Evolutionary conservation across 2,329 filamentous ascomycete species (phyloP), one percentile per base, ranked within the genome.

Genomic region (Microcyclospora pomicola): DNA sequence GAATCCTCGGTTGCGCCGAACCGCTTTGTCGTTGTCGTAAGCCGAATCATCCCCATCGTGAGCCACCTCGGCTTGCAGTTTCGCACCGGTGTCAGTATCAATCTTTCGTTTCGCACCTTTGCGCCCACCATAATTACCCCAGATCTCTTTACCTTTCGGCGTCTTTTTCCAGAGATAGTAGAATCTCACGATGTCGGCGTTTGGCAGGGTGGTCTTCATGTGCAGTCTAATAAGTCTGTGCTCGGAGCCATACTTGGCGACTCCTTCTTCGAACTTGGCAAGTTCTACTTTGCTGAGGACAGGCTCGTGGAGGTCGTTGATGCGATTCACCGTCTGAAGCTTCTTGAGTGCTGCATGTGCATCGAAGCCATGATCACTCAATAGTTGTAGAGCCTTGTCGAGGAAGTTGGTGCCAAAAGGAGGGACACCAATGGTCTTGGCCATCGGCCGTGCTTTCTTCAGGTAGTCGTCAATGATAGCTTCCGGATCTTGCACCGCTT

Each of bases 161-260:
- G 85, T 85, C 62, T 96, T 96, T 65, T 98, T 98, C 91, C 91
- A 98, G 47, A 83, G 83, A 58, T 98, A 98, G 61, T 96, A 98
- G 56, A 82, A 92, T 3, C 91, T 82, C 16, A 93, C 85, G 44
- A 95, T 80, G 41, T 84, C 75, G 36, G 80, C 77, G 44, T 86
- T 77, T 31, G 75, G 76, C 49, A 91, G 75, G 15, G 33, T 48
- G 0, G 80, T 83, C 59, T 85, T 87, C 52, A 95, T 83, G 58
- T 94, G 82, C 49, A 82, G 78, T 47, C 79, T 85, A 42, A 96
- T 80, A 34, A 73, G 72, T 47, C 84, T 74, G 51, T 93, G 76
- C 61, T 98, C 91, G 0, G 88, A 95, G 15, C 91, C 91, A 54
- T 80, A 93, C 56, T 91, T 94, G 34, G 74, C 66, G 9, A 98